phyloP scores from a whole-genome alignment of 441 rosid species.

The Arabidopsis lyrata region DNA sequence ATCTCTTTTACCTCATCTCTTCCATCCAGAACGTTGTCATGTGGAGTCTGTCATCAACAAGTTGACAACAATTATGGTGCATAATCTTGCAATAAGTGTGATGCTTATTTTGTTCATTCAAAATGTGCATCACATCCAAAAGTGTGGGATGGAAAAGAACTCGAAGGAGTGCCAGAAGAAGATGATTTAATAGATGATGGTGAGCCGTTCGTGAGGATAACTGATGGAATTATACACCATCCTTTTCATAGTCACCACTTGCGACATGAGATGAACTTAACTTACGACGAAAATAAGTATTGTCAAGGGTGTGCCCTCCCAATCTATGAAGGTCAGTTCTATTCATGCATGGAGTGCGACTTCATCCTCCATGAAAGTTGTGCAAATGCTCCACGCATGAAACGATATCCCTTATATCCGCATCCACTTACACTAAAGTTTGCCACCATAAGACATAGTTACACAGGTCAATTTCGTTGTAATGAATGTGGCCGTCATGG shows the following conservation, averaged over 20 bases:
- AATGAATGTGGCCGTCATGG: not conserved
- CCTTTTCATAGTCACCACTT: not conserved
- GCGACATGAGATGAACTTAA: not conserved
- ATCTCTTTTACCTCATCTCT: not conserved
- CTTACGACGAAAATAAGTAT: not conserved
- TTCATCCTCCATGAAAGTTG: not conserved
- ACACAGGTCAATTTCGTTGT: not conserved
- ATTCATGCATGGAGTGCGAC: not conserved
- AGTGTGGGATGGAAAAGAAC: not conserved
- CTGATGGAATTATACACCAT: not conserved
- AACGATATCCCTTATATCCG: not conserved
- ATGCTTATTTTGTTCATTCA: not conserved
- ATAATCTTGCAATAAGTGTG: not conserved
- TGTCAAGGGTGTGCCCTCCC: not conserved
- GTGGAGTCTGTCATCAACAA: constrained; percentile 2
- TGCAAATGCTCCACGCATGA: not conserved
- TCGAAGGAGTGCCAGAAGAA: not conserved
- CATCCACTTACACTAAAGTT: not conserved
- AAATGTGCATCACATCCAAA: not conserved
- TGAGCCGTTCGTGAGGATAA: not conserved
- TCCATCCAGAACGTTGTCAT: not conserved
- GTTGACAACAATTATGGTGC: not conserved
- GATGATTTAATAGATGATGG: not conserved
- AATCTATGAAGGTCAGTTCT: not conserved
- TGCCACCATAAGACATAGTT: not conserved